Base-by-base conservation (phyloP, 202 grass and related monocot species). In the Sporobolus alterniflorus region DNA sequence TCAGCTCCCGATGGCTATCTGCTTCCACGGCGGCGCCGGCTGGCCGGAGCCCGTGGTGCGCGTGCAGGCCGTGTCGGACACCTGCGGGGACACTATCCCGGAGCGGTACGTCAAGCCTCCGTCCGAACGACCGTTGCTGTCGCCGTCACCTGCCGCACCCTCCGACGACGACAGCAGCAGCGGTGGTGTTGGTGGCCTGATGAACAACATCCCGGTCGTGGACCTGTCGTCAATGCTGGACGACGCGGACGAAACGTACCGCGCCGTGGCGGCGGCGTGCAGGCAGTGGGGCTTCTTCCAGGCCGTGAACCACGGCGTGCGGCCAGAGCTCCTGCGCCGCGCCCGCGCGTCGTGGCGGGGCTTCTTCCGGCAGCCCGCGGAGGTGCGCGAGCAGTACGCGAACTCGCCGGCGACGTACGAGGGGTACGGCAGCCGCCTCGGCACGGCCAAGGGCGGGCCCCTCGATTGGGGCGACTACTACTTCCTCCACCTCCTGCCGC, bases 401-500 rank as follows among this genome's bases (percentile, higher is more conserved):
- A 97, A 97, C 86, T 94, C 88, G 10, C 94, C 94, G 72, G 76
- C 81, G 14, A 97, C 94, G 29, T 97, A 97, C 64, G 94, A 97
- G 89, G 94, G 94, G 16, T 97, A 97, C 76, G 94, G 94, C n/a
- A 97, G 94, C 85, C 86, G 94, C 28, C 83, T 94, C 32, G 94
- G 94, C 16, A 77, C 89, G 12, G 60, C 85, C 44, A 87, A 83
- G 40, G 88, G 84, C 5, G 94, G 83, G 0, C 64, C 62, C 73
- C 89, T 97, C 3, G 94, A 97, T 50, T 97, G 95, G 95, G 92
- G 92, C 54, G 95, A 98, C 86, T 98, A 98, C 76, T 98, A 89
- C 72, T 98, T 88, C 85, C 80, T 98, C 67, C 90, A 93, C 78
- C 63, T 94, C 85, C 75, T 82, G 82, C 94, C 94, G 5, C 2